phyloP scores from a whole-genome alignment of 768 basidiomycete species.

The Exidia glandulosa region DNA sequence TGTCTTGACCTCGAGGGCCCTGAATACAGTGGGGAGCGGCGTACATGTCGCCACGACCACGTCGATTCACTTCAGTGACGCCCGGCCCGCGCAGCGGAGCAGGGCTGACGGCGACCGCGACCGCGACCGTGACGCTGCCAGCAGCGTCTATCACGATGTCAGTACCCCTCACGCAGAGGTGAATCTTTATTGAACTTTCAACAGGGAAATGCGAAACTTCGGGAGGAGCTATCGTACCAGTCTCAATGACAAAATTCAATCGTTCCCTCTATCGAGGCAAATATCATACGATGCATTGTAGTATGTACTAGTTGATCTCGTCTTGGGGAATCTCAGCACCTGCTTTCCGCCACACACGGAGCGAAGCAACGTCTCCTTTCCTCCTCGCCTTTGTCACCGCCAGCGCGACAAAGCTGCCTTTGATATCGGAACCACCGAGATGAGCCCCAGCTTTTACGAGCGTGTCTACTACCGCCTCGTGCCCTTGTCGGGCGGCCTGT shows the following conservation, averaged over 20 bases:
- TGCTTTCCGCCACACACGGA: conserved; percentile 47
- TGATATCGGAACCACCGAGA: conserved; percentile 54
- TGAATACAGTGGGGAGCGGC: too few relatives aligned
- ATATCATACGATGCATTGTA: not conserved
- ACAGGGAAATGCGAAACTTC: too few relatives aligned
- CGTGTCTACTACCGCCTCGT: conserved; percentile 46
- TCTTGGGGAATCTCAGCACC: conserved; percentile 19
- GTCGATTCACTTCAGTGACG: too few relatives aligned
- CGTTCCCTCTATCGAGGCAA: not conserved
- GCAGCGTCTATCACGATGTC: too few relatives aligned
- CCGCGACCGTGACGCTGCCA: too few relatives aligned
- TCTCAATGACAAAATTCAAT: too few relatives aligned
- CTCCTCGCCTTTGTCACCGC: conserved; percentile 28
- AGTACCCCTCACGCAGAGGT: too few relatives aligned
- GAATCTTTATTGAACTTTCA: too few relatives aligned
- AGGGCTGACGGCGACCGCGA: too few relatives aligned
- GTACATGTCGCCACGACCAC: too few relatives aligned
- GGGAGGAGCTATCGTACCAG: too few relatives aligned
- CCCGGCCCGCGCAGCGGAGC: too few relatives aligned
- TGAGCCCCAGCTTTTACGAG: conserved; percentile 66
- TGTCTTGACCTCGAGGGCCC: not conserved
- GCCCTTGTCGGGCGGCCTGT: conserved; percentile 67
- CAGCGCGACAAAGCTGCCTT: conserved; percentile 44
- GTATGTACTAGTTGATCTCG: not conserved
- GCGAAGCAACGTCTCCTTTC: conserved; percentile 31